phyloP scores from a whole-genome alignment of 352 stramenopile genomes.

The Globisporangium camurandrum region DNA sequence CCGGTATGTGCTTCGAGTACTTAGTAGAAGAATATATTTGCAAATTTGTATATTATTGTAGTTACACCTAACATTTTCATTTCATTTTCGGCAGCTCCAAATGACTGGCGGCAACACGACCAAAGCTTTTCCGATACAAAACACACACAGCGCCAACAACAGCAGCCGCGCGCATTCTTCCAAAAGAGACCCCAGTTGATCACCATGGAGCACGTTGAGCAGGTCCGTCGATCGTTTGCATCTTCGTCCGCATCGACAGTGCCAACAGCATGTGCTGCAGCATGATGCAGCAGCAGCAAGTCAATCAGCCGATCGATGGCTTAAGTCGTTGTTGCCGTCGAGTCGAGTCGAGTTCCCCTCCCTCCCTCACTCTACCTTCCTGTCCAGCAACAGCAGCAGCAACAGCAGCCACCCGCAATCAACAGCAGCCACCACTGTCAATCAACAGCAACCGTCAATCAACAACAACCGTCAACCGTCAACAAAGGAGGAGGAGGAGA shows the following conservation, averaged over 20 bases:
- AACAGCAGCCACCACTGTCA: too few species aligned
- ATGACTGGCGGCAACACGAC: neutral
- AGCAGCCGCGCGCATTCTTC: neutral
- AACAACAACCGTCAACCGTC: too few species aligned
- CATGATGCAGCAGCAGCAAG: neutral
- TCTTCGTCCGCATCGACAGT: neutral
- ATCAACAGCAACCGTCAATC: too few species aligned
- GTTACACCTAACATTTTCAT: neutral
- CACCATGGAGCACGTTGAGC: slow-evolving; percentile 19
- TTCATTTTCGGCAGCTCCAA: neutral
- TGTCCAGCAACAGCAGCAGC: too few species aligned
- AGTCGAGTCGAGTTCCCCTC: too few species aligned
- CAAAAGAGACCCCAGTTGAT: slow-evolving; percentile 11
- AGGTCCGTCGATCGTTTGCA: slow-evolving; percentile 9
- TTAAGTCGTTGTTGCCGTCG: too few species aligned
- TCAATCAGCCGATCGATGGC: too few species aligned
- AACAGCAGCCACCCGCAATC: too few species aligned
- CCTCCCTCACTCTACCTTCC: too few species aligned
- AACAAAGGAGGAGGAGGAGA: too few species aligned
- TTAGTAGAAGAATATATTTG: too few species aligned
- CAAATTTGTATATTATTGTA: neutral
- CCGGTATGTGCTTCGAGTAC: too few species aligned
- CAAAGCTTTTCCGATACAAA: neutral
- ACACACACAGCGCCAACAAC: neutral
- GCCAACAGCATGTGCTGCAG: neutral